These are phyloP conservation scores for Colletotrichum cordylinicola DNA, from an alignment of 2,329 filamentous ascomycete species.

Conservation along the genomic window DNA sequence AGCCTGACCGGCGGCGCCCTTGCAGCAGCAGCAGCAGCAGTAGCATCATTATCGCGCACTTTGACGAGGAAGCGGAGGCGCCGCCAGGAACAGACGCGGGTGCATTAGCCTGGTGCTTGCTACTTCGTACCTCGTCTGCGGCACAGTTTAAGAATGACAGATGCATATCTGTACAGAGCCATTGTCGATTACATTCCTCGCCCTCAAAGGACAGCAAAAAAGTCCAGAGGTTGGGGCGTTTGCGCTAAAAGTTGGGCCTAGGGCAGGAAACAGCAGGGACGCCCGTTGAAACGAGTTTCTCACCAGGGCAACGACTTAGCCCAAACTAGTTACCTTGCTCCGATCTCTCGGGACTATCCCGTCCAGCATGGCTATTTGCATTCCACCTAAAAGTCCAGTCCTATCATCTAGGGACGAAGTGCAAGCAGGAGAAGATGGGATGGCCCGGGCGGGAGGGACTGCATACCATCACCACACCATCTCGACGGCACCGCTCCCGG, in stretches of 20 bases:
- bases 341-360: conserved; percentile 9
- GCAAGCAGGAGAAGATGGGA: background rate
- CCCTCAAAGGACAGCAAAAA: background rate
- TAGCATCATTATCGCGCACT: background rate
- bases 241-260: conserved; percentile 1
- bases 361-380: background rate
- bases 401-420: background rate
- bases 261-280: conserved; percentile 1
- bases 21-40: background rate
- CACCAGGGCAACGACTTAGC: background rate
- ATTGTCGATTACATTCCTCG: background rate
- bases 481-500: background rate
- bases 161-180: background rate
- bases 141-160: background rate
- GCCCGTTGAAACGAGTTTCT: conserved; percentile 5
- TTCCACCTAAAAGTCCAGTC: background rate
- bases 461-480: background rate
- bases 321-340: conserved; percentile 15
- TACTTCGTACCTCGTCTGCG: background rate
- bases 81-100: background rate
- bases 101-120: background rate
- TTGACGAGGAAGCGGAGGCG: background rate
- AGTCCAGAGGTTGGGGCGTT: conserved; percentile 4
- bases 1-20: background rate
- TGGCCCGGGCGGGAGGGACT: background rate